Evolutionary conservation across 495 filamentous ascomycete genomes (phyloP).

Genomic region (Aspergillus bertholletiae): DNA sequence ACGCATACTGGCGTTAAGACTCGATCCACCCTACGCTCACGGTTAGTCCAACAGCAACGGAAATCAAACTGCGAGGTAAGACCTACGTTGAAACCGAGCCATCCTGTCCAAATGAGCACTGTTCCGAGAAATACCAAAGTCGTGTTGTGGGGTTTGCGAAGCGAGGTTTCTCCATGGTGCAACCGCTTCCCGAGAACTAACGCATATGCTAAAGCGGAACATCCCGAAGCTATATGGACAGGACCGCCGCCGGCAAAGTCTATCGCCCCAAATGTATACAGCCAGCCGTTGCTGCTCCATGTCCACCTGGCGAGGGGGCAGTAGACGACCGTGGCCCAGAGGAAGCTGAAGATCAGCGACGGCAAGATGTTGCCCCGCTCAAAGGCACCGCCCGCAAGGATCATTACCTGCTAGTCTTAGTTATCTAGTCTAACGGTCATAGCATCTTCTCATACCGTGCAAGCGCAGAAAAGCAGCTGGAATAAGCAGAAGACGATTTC

Average conservation of each 20-base stretch:
- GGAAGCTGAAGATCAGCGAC: constrained; percentile 54
- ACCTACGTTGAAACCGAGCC: constrained; percentile 57
- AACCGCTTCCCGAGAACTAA: constrained; percentile 53
- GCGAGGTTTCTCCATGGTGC: constrained; percentile 35
- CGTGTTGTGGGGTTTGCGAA: constrained; percentile 52
- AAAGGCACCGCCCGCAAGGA: constrained; percentile 51
- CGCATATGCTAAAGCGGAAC: constrained; percentile 53
- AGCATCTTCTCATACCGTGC: constrained; percentile 36
- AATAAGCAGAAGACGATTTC: constrained; percentile 58
- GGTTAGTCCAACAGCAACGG: not conserved
- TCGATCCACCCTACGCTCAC: constrained; percentile 46
- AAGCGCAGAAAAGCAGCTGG: constrained; percentile 55
- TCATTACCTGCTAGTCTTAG: constrained; percentile 36
- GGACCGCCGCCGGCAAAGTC: constrained; percentile 57
- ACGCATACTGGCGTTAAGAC: constrained; percentile 54
- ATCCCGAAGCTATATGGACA: constrained; percentile 55
- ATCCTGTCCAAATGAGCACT: constrained; percentile 57
- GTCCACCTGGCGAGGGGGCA: constrained; percentile 59
- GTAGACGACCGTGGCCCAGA: constrained; percentile 59
- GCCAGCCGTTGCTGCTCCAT: constrained; percentile 57
- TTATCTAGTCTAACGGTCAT: not conserved
- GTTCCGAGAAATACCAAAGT: constrained; percentile 57
- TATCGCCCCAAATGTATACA: constrained; percentile 51
- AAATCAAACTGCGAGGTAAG: not conserved
- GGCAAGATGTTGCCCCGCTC: constrained; percentile 54